phyloP scores from a whole-genome alignment of 768 basidiomycete species.

The Kwoniella sp. region DNA sequence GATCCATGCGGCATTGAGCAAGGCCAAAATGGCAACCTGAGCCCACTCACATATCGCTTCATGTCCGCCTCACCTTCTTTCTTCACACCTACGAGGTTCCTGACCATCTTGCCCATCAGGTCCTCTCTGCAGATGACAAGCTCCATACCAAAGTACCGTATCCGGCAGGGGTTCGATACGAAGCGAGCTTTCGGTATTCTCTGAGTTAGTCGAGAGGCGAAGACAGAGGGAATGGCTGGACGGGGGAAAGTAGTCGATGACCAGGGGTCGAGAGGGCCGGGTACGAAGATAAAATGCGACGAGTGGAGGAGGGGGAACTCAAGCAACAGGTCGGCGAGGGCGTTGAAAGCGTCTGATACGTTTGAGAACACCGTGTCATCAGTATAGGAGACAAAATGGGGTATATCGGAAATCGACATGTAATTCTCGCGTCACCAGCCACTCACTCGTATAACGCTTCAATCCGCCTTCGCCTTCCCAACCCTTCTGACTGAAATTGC shows the following conservation, averaged over 20 bases:
- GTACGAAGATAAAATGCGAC: conserved; percentile 91
- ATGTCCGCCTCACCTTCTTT: conserved; percentile 71
- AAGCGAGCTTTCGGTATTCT: conserved; percentile 81
- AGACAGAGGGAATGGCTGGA: conserved; percentile 73
- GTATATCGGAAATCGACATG: neutral
- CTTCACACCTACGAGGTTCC: conserved; percentile 88
- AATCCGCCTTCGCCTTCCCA: conserved; percentile 75
- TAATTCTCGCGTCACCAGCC: neutral
- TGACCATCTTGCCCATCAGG: conserved; percentile 86
- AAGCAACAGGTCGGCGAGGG: conserved; percentile 78
- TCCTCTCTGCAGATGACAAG: conserved; percentile 92
- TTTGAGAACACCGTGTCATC: neutral
- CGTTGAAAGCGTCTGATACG: conserved; percentile 65
- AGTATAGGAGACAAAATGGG: too few relatives aligned
- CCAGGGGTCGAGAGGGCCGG: conserved; percentile 85
- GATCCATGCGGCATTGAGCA: too few relatives aligned
- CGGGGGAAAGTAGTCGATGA: conserved; percentile 80
- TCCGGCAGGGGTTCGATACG: conserved; percentile 86
- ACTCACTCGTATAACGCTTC: conserved; percentile 79
- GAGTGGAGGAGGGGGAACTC: conserved; percentile 76
- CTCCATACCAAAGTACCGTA: conserved; percentile 94
- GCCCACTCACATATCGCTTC: conserved; percentile 75
- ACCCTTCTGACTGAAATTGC: conserved; percentile 87
- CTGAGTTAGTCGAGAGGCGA: conserved; percentile 69
- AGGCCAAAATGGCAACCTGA: neutral